Percentiles rank a stretch among this genome's conserved stretches.
phyloP scores from a whole-genome alignment of 176 grass and related monocot species.

The Oryza meyeriana region DNA sequence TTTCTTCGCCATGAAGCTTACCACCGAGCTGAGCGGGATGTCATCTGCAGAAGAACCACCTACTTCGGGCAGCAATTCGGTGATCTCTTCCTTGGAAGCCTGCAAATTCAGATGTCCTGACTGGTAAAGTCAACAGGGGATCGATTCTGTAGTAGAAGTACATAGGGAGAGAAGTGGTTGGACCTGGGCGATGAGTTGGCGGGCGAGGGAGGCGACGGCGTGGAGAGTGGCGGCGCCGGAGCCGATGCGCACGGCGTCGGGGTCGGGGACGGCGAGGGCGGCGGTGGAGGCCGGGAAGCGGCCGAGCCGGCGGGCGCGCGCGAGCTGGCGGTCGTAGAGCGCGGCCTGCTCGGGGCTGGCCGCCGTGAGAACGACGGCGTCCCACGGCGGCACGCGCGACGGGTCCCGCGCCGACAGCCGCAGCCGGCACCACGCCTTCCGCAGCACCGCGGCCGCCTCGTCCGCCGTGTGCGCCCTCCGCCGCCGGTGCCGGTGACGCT shows the following conservation, averaged over 20 bases:
- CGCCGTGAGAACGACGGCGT: conserved; percentile 79
- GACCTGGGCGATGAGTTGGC: conserved; percentile 57
- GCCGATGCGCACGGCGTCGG: conserved; percentile 84
- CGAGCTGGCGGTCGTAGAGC: conserved; percentile 80
- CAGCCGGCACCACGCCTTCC: conserved; percentile 79
- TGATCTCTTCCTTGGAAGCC: conserved; percentile 42
- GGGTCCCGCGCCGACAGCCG: conserved; percentile 75
- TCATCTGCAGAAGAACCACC: conserved; percentile 12
- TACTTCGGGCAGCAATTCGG: conserved; percentile 7
- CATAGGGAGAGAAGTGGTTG: neutral
- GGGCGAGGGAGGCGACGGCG: conserved; percentile 54
- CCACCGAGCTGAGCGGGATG: conserved; percentile 10
- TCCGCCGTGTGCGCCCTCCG: conserved; percentile 46
- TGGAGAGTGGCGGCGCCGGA: conserved; percentile 94
- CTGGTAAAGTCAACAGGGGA: neutral
- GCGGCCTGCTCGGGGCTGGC: conserved; percentile 81
- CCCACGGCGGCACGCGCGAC: conserved; percentile 70
- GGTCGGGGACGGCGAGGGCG: conserved; percentile 76
- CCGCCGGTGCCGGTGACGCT: neutral
- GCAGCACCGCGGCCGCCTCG: conserved; percentile 59
- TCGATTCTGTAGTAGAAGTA: neutral
- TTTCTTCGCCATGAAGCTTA: conserved; percentile 51
- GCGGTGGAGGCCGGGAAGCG: conserved; percentile 65
- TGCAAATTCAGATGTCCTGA: conserved; percentile 36
- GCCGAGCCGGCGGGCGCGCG: conserved; percentile 50